Evolutionary conservation across 139 green algal genomes (phyloP).

Genomic region (Pleodorina starrii): DNA sequence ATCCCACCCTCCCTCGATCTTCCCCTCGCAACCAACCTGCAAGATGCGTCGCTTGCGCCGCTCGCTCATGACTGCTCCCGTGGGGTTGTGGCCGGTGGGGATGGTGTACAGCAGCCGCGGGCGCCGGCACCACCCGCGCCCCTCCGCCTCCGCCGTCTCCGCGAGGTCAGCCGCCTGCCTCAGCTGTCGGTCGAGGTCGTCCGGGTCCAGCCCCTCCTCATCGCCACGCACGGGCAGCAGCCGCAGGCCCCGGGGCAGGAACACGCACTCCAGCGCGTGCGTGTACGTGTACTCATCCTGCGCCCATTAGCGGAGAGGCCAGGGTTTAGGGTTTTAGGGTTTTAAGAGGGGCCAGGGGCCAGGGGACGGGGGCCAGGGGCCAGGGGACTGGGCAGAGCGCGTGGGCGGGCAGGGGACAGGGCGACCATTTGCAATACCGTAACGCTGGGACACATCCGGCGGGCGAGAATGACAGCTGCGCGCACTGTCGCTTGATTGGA

Average conservation of each 20-base stretch:
- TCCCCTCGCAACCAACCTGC: conserved; percentile 43
- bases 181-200: conserved; percentile 56
- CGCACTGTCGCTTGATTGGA: too few species aligned
- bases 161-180: not conserved
- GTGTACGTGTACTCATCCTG: conserved; percentile 85
- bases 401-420: too few species aligned
- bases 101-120: conserved; percentile 81
- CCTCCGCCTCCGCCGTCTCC: not conserved
- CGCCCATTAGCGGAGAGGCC: too few species aligned
- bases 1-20: not conserved
- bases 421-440: too few species aligned
- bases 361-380: too few species aligned
- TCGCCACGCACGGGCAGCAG: conserved; percentile 65
- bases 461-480: too few species aligned
- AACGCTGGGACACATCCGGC: too few species aligned
- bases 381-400: too few species aligned
- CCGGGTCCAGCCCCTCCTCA: conserved; percentile 70
- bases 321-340: too few species aligned
- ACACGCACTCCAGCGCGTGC: conserved; percentile 72
- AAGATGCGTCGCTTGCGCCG: conserved; percentile 78
- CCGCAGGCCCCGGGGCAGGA: conserved; percentile 66
- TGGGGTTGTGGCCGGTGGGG: conserved; percentile 85
- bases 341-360: too few species aligned
- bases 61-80: conserved; percentile 64
- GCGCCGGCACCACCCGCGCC: not conserved